A percentile compares a stretch with the other conserved stretches of the same genome.
phyloP scores from a whole-genome alignment of 2,329 filamentous ascomycete species.

The Macrophomina phaseolina region DNA sequence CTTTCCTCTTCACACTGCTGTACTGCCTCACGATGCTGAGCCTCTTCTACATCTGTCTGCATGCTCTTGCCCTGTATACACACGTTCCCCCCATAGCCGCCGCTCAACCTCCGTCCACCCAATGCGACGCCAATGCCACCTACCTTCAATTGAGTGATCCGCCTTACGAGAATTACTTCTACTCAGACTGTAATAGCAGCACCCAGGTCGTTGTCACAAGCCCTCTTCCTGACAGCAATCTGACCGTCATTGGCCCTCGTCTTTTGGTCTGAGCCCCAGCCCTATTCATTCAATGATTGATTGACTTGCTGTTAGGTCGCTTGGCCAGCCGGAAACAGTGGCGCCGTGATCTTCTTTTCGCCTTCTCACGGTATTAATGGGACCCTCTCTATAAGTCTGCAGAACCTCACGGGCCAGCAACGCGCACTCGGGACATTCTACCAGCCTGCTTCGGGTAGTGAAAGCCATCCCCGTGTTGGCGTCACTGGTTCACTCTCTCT shows the following conservation, averaged over 20 bases:
- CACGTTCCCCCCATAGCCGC: neutral
- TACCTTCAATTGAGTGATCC: constrained; percentile 59
- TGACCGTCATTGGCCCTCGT: constrained; percentile 63
- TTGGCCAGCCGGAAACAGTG: constrained; percentile 71
- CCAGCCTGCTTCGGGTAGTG: constrained; percentile 33
- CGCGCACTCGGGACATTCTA: constrained; percentile 57
- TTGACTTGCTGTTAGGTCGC: constrained; percentile 45
- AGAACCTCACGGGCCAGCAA: constrained; percentile 54
- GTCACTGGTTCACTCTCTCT: constrained; percentile 61
- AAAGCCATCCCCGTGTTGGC: constrained; percentile 55
- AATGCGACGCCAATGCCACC: constrained; percentile 37
- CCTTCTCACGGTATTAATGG: constrained; percentile 61
- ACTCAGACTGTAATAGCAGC: constrained; percentile 66
- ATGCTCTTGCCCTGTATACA: neutral
- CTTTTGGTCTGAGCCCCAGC: constrained; percentile 50
- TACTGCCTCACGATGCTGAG: neutral
- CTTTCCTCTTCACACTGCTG: neutral
- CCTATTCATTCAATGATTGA: neutral
- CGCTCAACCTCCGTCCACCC: constrained; percentile 8
- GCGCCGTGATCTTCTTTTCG: constrained; percentile 62
- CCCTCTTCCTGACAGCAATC: constrained; percentile 59
- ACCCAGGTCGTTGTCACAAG: constrained; percentile 67
- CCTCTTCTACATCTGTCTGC: neutral
- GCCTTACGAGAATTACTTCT: constrained; percentile 70
- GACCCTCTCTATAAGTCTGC: constrained; percentile 58